These are phyloP conservation scores for Lentinula raphanica DNA, from an alignment of 768 basidiomycete genomes.

Conservation along the genomic window DNA sequence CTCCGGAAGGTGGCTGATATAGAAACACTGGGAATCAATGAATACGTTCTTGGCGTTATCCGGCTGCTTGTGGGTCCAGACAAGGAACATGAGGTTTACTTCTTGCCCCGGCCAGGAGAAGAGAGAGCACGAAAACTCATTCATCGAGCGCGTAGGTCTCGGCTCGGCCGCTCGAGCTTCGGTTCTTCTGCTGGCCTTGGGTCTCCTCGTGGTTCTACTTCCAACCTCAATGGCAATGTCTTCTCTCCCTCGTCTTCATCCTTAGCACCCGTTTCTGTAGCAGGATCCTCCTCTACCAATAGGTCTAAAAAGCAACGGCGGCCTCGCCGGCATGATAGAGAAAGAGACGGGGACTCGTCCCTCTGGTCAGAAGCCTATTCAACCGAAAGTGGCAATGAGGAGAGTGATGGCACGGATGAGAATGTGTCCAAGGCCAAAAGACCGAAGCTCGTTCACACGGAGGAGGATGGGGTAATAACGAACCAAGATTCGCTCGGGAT, in stretches of 20 bases:
- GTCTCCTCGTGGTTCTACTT: not conserved
- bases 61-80: conserved; percentile 62
- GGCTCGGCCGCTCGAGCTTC: not conserved
- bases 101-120: conserved; percentile 49
- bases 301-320: not conserved
- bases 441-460: not conserved
- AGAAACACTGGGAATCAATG: conserved; percentile 44
- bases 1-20: conserved; percentile 41
- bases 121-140: conserved; percentile 16
- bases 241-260: conserved; percentile 19
- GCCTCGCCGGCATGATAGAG: not conserved
- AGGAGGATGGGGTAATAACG: not conserved
- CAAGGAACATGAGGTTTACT: conserved; percentile 61
- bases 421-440: not conserved
- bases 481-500: not conserved
- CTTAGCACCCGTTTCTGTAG: conserved; percentile 17
- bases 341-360: not conserved
- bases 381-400: conserved; percentile 2
- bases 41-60: conserved; percentile 50
- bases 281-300: conserved; percentile 16
- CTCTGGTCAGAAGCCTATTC: not conserved
- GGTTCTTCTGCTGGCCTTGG: not conserved
- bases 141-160: not conserved
- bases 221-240: conserved; percentile 3
- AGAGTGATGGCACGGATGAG: not conserved